Conservation (phyloP, 2,329 filamentous ascomycete genomes). For the Cercospora sp. region DNA sequence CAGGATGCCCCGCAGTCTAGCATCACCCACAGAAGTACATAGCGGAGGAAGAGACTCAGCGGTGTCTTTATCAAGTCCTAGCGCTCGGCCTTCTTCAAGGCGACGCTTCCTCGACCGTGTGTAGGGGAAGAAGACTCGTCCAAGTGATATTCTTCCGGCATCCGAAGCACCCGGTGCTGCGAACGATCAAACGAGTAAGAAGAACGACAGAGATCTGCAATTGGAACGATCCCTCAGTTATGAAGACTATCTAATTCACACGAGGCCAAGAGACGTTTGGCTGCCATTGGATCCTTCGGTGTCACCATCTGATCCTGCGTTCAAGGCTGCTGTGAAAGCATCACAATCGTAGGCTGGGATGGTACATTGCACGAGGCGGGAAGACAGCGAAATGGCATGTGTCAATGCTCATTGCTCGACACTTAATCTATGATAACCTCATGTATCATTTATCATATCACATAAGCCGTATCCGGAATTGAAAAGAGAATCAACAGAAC, state of each 20-base stretch:
- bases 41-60: neutral
- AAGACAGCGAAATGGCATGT: neutral
- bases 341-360: neutral
- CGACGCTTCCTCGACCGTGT: neutral
- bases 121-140: neutral
- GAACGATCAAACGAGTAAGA: neutral
- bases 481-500: neutral
- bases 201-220: neutral
- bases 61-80: neutral
- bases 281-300: slow-evolving; percentile 8
- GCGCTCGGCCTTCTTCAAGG: neutral
- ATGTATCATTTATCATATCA: neutral
- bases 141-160: neutral
- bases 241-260: slow-evolving; percentile 7
- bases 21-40: neutral
- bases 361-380: neutral
- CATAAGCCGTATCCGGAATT: neutral
- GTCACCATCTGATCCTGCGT: slow-evolving; percentile 8
- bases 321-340: slow-evolving; percentile 5
- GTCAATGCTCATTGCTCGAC: neutral
- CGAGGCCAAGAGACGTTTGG: slow-evolving; percentile 5
- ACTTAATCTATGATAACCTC: neutral
- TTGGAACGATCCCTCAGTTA: slow-evolving; percentile 1
- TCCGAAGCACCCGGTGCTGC: neutral
- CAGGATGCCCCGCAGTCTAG: slow-evolving; percentile 7